Evolutionary conservation across 345 rosid genomes (phyloP).

Genomic region (Eucalyptus polyanthemos): DNA sequence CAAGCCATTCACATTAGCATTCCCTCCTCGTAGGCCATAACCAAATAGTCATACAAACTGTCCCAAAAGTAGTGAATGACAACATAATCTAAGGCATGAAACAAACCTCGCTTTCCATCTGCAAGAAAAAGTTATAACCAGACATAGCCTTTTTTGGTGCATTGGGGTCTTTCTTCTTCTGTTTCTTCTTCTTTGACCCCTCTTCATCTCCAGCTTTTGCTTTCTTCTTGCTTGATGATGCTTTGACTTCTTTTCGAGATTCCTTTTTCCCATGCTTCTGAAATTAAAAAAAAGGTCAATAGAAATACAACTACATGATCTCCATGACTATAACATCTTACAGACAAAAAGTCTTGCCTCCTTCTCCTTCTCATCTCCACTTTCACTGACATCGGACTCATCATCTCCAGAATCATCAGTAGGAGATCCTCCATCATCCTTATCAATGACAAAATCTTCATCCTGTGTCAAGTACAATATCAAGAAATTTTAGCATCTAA

Average conservation of each 20-base stretch:
- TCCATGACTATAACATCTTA: background rate
- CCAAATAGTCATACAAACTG: background rate
- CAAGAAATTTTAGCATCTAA: background rate
- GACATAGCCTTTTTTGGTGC: conserved; percentile 83
- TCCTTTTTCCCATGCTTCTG: conserved; percentile 78
- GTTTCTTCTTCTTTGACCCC: conserved; percentile 62
- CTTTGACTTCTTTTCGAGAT: conserved; percentile 47
- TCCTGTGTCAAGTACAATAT: conserved; percentile 34
- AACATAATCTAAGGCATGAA: background rate
- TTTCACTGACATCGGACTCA: conserved; percentile 55
- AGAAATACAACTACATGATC: background rate
- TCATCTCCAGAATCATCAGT: conserved; percentile 96
- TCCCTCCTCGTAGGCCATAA: background rate
- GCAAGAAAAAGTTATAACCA: conserved; percentile 68
- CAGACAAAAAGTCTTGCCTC: conserved; percentile 39
- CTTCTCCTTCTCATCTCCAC: conserved; percentile 67
- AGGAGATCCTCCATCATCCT: conserved; percentile 91
- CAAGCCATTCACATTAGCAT: background rate
- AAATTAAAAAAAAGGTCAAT: background rate
- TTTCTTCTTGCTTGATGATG: conserved; percentile 54
- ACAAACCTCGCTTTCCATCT: conserved; percentile 78
- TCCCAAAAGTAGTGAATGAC: background rate
- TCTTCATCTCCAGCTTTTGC: conserved; percentile 53
- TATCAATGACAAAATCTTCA: conserved; percentile 76
- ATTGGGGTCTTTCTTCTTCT: conserved; percentile 93